Evolutionary conservation across 495 filamentous ascomycete species (phyloP), one percentile per base, ranked within the genome.

Genomic region (Trichocladium antarcticum): DNA sequence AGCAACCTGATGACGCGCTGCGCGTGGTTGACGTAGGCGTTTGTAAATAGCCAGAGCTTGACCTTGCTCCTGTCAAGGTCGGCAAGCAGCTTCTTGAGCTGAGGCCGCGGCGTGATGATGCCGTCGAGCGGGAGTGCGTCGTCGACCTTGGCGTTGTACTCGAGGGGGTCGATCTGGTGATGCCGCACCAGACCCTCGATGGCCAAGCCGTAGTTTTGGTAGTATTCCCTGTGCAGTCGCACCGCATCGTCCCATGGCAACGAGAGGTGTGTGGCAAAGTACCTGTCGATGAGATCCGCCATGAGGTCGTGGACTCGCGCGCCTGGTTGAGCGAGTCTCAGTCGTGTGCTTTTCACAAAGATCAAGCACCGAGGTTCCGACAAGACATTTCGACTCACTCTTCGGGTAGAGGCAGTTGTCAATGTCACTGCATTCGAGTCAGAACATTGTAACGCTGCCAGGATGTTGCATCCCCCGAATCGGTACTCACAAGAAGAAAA

Each of bases 101-200:
- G 70, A 1, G 79, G 76, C 54, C 94, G 79, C 0, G 85, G 85
- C 53, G 68, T 81, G 58, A 99, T 80, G 63, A 96, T 77, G 8
- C 69, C 69, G 47, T 95, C 88, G 11, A 99, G 77, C 0, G 93
- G 90, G 20, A 99, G 70, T 0, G 93, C 90, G 59, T 99, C 93
- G 63, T 99, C 93, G 21, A 97, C 93, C 67, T 89, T 80, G 51
- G 74, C 65, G 64, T 99, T 99, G 75, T 95, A 99, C 24, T 89
- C 88, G 3, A 99, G 74, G 1, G 93, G 83, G 58, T 99, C 88
- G 57, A 99, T 92, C 66, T 90, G 83, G 68, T 99, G 93, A 66
- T 96, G 83, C 20, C 85, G 81, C 1, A 94, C 89, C 1, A 99
- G 74, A 0, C 93, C 93, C 62, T 94, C 85, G 55, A 99, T 89